These are phyloP conservation scores for Metschnikowia kofuensis DNA, from an alignment of 805 yeast genomes.

Conservation along the genomic window DNA sequence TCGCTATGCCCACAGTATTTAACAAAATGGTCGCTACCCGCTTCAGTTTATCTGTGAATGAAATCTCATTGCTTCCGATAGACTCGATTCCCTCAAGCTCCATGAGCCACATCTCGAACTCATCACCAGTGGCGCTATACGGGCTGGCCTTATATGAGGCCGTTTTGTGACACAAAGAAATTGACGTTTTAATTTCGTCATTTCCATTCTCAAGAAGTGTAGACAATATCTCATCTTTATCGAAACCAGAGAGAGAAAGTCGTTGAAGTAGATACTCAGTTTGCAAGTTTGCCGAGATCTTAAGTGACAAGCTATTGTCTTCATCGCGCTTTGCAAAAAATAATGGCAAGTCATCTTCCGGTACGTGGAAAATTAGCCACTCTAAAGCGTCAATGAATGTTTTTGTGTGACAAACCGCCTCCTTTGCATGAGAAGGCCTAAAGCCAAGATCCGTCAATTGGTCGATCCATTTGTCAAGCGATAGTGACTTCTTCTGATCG, in stretches of 20 bases:
- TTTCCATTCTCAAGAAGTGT: slow-evolving; percentile 40
- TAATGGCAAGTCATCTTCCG: slow-evolving; percentile 88
- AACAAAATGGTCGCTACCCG: slow-evolving; percentile 12
- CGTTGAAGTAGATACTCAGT: slow-evolving; percentile 58
- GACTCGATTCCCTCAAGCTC: slow-evolving; percentile 68
- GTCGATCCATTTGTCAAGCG: slow-evolving; percentile 10
- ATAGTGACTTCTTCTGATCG: not conserved
- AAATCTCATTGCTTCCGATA: slow-evolving; percentile 51
- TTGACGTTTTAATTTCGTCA: slow-evolving; percentile 51
- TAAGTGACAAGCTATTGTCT: slow-evolving; percentile 58
- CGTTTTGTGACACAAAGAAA: slow-evolving; percentile 41
- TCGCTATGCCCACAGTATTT: slow-evolving; percentile 7
- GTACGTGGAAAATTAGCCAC: slow-evolving; percentile 84
- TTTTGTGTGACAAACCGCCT: slow-evolving; percentile 60
- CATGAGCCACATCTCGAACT: slow-evolving; percentile 60
- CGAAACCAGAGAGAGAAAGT: slow-evolving; percentile 65
- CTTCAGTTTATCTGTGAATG: slow-evolving; percentile 22
- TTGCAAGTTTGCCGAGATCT: slow-evolving; percentile 50
- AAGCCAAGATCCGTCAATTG: slow-evolving; percentile 48
- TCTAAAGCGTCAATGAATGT: slow-evolving; percentile 55
- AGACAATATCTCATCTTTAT: slow-evolving; percentile 57
- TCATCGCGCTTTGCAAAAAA: slow-evolving; percentile 54
- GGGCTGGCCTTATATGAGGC: slow-evolving; percentile 6
- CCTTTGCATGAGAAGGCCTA: slow-evolving; percentile 63
- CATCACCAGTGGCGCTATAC: slow-evolving; percentile 21